Conservation (phyloP, 1,284 basidiomycete species). For the Takashimella tepidaria region DNA sequence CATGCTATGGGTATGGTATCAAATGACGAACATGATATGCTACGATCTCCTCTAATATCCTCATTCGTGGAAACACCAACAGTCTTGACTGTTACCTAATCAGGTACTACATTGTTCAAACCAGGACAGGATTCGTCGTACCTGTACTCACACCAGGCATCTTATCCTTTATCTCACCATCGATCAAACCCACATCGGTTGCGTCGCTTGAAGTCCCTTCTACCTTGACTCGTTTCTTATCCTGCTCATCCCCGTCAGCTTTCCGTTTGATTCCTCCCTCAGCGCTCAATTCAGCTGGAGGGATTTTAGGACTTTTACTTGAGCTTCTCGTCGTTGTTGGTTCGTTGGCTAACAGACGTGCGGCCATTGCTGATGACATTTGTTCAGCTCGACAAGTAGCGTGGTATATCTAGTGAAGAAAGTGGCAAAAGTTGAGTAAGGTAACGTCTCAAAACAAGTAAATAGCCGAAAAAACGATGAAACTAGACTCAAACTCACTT, state of each 20-base stretch:
- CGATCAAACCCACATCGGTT: too few relatives aligned
- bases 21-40: too few relatives aligned
- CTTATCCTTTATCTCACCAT: too few relatives aligned
- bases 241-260: constrained; percentile 13
- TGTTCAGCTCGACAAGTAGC: constrained; percentile 82
- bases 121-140: too few relatives aligned
- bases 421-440: background rate
- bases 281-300: constrained; percentile 1
- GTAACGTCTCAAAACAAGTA: constrained; percentile 2
- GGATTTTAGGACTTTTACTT: constrained; percentile 1
- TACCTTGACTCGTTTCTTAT: constrained; percentile 21
- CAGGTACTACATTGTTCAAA: too few relatives aligned
- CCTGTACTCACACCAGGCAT: too few relatives aligned
- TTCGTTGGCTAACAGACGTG: constrained; percentile 19
- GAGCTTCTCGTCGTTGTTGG: constrained; percentile 7
- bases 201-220: too few relatives aligned
- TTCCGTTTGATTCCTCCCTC: constrained; percentile 15
- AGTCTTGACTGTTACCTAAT: too few relatives aligned
- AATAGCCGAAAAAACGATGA: background rate
- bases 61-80: too few relatives aligned
- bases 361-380: constrained; percentile 23
- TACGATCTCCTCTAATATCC: too few relatives aligned
- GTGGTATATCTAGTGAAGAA: constrained; percentile 77
- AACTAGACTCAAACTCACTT: constrained; percentile 53
- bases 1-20: too few relatives aligned